These are phyloP conservation scores for Aspergillus fijiensis DNA, from an alignment of 2,329 filamentous ascomycete genomes.

Conservation along the genomic window DNA sequence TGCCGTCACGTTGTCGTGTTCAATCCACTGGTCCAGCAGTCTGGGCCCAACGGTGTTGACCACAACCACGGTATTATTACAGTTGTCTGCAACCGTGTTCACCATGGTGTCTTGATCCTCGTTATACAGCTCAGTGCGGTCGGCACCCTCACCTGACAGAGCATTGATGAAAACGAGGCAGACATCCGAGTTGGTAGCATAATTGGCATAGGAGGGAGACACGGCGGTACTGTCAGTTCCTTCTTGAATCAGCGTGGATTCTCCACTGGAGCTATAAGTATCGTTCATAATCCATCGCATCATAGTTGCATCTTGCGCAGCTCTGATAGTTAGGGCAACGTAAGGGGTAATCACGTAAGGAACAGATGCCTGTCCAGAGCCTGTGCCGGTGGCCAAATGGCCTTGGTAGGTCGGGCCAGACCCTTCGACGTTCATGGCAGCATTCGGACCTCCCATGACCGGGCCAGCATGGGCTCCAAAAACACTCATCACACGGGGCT, in stretches of 20 bases:
- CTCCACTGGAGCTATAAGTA: constrained; percentile 13
- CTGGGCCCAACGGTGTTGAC: constrained; percentile 63
- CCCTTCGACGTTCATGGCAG: constrained; percentile 5
- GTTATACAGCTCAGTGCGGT: constrained; percentile 34
- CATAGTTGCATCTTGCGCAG: constrained; percentile 19
- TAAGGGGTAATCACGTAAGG: constrained; percentile 21
- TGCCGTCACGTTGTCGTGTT: constrained; percentile 63
- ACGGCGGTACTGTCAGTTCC: constrained; percentile 1
- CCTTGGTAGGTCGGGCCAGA: constrained; percentile 14
- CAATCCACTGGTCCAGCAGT: constrained; percentile 56
- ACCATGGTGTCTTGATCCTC: constrained; percentile 55
- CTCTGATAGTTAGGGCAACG: constrained; percentile 14
- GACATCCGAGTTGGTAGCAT: constrained; percentile 50
- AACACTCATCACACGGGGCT: too few relatives aligned
- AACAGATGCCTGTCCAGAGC: constrained; percentile 18
- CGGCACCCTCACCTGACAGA: constrained; percentile 41
- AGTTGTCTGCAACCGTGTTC: constrained; percentile 56
- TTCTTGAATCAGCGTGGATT: constrained; percentile 7
- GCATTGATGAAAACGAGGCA: constrained; percentile 60
- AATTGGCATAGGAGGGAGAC: constrained; percentile 44
- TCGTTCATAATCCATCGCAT: constrained; percentile 22
- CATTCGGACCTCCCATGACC: neutral
- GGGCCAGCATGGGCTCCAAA: too few relatives aligned
- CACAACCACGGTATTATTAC: constrained; percentile 62
- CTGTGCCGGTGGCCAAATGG: constrained; percentile 16